Base-by-base conservation (phyloP, 2,329 filamentous ascomycete species). In the Dryadomyces quercivorus region DNA sequence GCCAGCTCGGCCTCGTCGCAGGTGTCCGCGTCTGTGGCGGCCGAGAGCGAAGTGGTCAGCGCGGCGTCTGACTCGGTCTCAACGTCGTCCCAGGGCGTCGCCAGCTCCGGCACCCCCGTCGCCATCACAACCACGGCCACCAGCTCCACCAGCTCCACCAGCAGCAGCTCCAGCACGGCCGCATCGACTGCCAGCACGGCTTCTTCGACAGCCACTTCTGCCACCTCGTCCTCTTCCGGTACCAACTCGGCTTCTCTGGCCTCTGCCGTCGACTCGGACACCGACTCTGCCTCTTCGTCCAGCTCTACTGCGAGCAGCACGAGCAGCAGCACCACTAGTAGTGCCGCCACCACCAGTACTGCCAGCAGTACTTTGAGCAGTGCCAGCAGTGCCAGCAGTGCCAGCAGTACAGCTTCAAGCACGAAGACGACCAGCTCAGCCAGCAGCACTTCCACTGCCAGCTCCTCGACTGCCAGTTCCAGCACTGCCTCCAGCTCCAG, bases 71-170 rank as follows among this genome's bases (percentile, higher is more conserved):
- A 4, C 26, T 31, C 26, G 13, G 2, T 60, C 21, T 16, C 21
- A 9, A 51, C 60, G 36, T 55, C 55, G 6, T 7, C 51, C 1
- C 60, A 62, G 56, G 55, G 13, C 15, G 5, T 36, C 1, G 43
- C 51, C 34, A 44, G 26, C 43, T 56, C 34, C 16, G 44, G 50
- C n/a, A 40, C 20, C 0, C 15, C 47, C n/a, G 31, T 47, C 12
- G 45, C 55, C 5, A 51, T 58, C 43, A 26, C 55, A 9, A 52
- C 49, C 15, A 6, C 12, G 7, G 9, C 20, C 20, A 22, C 36
- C 36, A 16, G 13, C 8, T 20, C 43, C 10, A 45, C 43, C 13
- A 18, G 16, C 15, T 20, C 43, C 10, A 45, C 43, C 13, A 18
- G 16, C 15, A 45, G 16, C 16, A 18, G 5, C 18, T 45, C 43